A percentile compares a stretch with the other conserved stretches of the same genome.
These are phyloP conservation scores for Orychophragmus violaceus DNA, from an alignment of 345 rosid genomes.

Conservation along the genomic window DNA sequence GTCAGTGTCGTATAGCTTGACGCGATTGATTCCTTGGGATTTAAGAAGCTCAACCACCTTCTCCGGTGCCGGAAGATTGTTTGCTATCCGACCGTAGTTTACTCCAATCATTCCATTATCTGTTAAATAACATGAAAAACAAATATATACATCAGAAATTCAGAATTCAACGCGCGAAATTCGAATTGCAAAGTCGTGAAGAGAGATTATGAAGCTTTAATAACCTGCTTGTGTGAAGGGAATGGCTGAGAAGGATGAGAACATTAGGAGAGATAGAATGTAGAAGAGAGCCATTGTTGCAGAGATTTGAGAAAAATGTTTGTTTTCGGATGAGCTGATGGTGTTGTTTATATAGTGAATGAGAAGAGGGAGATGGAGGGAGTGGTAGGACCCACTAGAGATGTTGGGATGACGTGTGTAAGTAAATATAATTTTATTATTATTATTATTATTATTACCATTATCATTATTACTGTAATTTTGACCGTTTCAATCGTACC, in stretches of 20 bases:
- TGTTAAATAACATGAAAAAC: not conserved
- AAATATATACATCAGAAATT: slow-evolving; percentile 15
- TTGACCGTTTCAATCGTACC: slow-evolving; percentile 26
- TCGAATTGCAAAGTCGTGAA: slow-evolving; percentile 9
- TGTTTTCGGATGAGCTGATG: not conserved
- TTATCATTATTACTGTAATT: not conserved
- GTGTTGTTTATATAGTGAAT: slow-evolving; percentile 14
- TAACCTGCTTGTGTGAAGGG: slow-evolving; percentile 35
- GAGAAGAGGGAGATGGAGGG: slow-evolving; percentile 26
- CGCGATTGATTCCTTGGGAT: slow-evolving; percentile 46
- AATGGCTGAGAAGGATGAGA: slow-evolving; percentile 32
- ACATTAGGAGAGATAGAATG: not conserved
- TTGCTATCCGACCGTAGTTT: slow-evolving; percentile 78
- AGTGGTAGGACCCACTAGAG: slow-evolving; percentile 27
- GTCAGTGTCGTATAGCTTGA: slow-evolving; percentile 79
- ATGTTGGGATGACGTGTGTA: slow-evolving; percentile 22
- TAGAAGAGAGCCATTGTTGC: slow-evolving; percentile 19
- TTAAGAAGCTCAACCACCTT: slow-evolving; percentile 68
- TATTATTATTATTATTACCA: too few species aligned
- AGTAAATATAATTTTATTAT: not conserved
- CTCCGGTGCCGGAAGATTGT: slow-evolving; percentile 60
- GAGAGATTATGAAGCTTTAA: not conserved
- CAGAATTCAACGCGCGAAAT: not conserved
- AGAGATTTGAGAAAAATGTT: slow-evolving; percentile 6
- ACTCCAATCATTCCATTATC: slow-evolving; percentile 62